phyloP scores from a whole-genome alignment of 495 filamentous ascomycete genomes.

The Trichoderma asperelloides region DNA sequence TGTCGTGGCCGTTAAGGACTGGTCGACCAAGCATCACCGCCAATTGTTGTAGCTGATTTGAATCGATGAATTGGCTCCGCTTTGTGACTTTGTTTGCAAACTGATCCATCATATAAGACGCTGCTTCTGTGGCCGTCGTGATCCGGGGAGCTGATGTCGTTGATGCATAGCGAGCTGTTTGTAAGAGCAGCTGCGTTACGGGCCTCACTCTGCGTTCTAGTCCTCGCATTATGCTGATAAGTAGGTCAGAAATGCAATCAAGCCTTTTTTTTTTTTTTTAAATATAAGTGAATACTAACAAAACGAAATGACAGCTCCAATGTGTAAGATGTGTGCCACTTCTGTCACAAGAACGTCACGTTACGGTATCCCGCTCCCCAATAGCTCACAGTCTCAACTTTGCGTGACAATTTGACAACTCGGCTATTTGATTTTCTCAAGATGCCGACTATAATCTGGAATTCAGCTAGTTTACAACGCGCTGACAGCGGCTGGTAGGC shows the following conservation, averaged over 20 bases:
- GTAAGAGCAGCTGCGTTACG: neutral
- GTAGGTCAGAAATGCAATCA: neutral
- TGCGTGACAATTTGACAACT: neutral
- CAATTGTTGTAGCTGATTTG: conserved; percentile 50
- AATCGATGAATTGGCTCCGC: conserved; percentile 40
- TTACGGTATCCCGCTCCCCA: neutral
- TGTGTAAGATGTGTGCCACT: neutral
- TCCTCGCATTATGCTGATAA: neutral
- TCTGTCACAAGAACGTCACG: neutral
- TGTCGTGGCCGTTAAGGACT: conserved; percentile 17
- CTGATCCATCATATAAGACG: neutral
- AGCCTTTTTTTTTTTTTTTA: neutral
- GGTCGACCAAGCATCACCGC: conserved; percentile 42
- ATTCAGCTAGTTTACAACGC: neutral
- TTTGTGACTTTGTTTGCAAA: conserved; percentile 19
- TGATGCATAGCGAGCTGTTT: neutral
- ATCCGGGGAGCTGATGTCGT: neutral
- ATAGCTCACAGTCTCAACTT: neutral
- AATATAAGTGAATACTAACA: neutral
- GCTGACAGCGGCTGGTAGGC: neutral
- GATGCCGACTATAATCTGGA: neutral
- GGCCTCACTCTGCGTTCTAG: neutral
- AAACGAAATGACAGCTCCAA: neutral
- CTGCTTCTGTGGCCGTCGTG: neutral
- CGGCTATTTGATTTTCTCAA: neutral